Evolutionary conservation across 495 filamentous ascomycete genomes (phyloP), one percentile per base, ranked within the genome.

Genomic region (Pyrenula massariospora): DNA sequence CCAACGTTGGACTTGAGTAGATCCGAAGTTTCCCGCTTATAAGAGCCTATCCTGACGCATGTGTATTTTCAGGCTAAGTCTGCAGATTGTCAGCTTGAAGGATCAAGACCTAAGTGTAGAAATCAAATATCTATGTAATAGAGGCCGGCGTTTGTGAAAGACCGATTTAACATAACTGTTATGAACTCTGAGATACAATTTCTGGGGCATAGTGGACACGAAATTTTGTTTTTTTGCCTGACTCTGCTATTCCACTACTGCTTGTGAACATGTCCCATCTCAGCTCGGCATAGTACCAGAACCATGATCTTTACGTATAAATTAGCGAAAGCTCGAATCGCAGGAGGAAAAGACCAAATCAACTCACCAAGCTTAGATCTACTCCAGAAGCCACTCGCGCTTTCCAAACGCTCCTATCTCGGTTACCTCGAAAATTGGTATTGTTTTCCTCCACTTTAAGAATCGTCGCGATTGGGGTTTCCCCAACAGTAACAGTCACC

Each of bases 381-480:
- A 60, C 48, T 10, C 58, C 58, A n/a, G 50, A 22, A 36, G 58
- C 58, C 24, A 60, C 21, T 54, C 56, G 48, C 50, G 56, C 56
- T 12, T 49, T 58, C 58, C 58, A 60, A 51, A 60, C 50, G 48
- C 50, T 60, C 48, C 58, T 58, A 55, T 60, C 56, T 5, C 11
- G 15, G 12, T 42, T 24, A 15, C 22, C 22, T 10, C 48, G 25
- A 10, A 23, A 21, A 11, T 12, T 25, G 50, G 19, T 10, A 19
- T 21, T 10, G 42, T 60, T 60, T 10, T 15, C 47, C 51, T 54
- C 58, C 22, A 31, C 54, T 20, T 58, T 48, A 21, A 48, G 56
- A 25, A 60, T 60, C 25, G 49, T 24, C n/a, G 58, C 58, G 24
- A 54, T 52, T 48, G 36, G 1, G 24, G 50, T 50, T n/a, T 25